Conservation (phyloP, 352 stramenopile genomes). For the Aphanomyces cochlioides region DNA sequence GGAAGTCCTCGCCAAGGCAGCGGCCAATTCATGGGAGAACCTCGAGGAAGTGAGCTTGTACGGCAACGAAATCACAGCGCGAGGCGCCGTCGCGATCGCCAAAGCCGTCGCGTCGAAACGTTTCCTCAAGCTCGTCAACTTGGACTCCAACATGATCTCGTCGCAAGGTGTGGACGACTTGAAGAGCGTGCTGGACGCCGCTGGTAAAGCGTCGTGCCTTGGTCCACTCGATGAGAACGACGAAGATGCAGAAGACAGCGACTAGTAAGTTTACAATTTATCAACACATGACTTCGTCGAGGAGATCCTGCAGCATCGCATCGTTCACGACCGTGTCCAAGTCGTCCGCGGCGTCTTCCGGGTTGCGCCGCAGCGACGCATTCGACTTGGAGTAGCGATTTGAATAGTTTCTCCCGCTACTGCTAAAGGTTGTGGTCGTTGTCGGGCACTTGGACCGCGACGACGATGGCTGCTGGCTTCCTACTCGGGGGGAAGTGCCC, state of each 20-base stretch:
- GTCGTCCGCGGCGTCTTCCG: conserved; percentile 15
- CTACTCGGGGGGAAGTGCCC: background rate
- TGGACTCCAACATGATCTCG: conserved; percentile 76
- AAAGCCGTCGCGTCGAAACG: conserved; percentile 44
- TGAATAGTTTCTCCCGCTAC: background rate
- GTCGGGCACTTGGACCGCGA: background rate
- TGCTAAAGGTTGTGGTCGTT: background rate
- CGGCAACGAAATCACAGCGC: conserved; percentile 76
- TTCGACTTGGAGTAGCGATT: background rate
- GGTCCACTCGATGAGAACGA: conserved; percentile 82
- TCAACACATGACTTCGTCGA: conserved; percentile 47
- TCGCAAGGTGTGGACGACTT: conserved; percentile 54
- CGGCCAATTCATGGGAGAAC: conserved; percentile 16
- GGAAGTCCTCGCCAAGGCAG: conserved; percentile 34
- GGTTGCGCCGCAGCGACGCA: background rate
- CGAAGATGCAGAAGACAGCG: conserved; percentile 55
- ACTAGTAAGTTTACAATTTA: conserved; percentile 29
- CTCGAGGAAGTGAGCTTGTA: conserved; percentile 55
- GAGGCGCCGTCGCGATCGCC: conserved; percentile 56
- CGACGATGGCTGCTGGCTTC: conserved; percentile 16
- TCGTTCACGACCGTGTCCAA: conserved; percentile 36
- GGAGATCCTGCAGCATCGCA: conserved; percentile 57
- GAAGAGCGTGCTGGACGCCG: conserved; percentile 40
- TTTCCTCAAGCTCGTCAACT: conserved; percentile 45
- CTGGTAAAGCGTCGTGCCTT: conserved; percentile 52